Evolutionary conservation across 306 rosid species (phyloP).

Genomic region (Psophocarpus tetragonolobus): DNA sequence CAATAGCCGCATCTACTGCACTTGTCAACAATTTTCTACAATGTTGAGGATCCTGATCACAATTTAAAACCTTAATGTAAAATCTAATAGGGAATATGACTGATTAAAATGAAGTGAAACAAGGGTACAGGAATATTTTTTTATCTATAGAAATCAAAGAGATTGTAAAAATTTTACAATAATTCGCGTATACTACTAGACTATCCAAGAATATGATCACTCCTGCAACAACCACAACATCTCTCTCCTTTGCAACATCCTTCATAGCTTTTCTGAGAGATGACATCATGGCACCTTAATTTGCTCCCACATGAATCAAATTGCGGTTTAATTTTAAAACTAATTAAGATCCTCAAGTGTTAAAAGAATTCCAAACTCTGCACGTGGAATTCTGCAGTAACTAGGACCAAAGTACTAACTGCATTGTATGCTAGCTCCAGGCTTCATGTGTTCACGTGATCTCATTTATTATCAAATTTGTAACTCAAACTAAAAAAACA

Average conservation of each 20-base stretch:
- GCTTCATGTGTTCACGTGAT: neutral
- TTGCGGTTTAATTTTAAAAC: neutral
- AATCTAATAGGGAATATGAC: neutral
- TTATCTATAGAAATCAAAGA: too few species aligned
- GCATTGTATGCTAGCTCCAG: neutral
- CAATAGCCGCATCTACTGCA: neutral
- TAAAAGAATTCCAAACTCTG: constrained; percentile 9
- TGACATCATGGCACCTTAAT: constrained; percentile 69
- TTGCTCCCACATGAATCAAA: constrained; percentile 55
- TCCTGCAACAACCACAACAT: constrained; percentile 81
- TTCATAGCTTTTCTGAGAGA: constrained; percentile 85
- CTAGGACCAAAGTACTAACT: neutral
- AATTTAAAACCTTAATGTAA: neutral
- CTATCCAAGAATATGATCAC: constrained; percentile 49
- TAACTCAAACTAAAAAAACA: constrained; percentile 12
- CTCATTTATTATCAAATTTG: constrained; percentile 1
- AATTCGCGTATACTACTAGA: too few species aligned
- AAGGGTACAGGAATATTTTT: neutral
- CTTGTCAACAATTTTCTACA: neutral
- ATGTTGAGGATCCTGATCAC: neutral
- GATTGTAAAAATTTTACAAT: too few species aligned
- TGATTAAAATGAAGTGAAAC: neutral
- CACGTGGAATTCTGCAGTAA: neutral
- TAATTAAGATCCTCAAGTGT: neutral
- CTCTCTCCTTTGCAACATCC: constrained; percentile 96